These are phyloP conservation scores for Colletotrichum shisoi DNA, from an alignment of 2,329 filamentous ascomycete species.

Conservation along the genomic window DNA sequence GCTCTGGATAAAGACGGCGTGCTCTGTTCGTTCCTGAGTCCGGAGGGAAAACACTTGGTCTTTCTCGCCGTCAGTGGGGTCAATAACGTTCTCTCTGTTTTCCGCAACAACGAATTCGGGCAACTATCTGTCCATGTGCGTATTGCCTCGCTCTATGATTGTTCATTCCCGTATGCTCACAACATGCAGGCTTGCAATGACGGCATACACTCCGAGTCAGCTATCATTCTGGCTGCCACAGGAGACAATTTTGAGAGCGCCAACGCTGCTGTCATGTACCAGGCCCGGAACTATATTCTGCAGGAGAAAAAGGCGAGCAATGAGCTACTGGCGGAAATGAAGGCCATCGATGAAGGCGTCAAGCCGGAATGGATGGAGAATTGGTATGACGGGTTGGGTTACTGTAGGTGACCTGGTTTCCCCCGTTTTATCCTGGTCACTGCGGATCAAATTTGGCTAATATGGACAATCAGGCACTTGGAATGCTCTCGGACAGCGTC, in stretches of 20 bases:
- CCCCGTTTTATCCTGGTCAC: neutral
- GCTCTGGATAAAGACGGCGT: constrained; percentile 79
- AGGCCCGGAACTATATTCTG: constrained; percentile 74
- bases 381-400: constrained; percentile 93
- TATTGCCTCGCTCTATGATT: neutral
- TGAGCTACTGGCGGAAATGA: constrained; percentile 57
- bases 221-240: constrained; percentile 73
- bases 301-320: constrained; percentile 54
- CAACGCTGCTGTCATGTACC: constrained; percentile 83
- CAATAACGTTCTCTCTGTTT: constrained; percentile 72
- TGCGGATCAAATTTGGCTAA: constrained; percentile 20
- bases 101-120: constrained; percentile 71
- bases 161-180: constrained; percentile 31
- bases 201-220: constrained; percentile 60
- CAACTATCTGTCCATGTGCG: constrained; percentile 72
- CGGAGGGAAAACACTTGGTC: constrained; percentile 76
- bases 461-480: constrained; percentile 70
- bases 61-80: constrained; percentile 80
- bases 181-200: constrained; percentile 70
- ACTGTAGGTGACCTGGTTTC: constrained; percentile 64
- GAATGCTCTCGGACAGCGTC: constrained; percentile 86
- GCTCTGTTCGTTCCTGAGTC: constrained; percentile 77
- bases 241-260: constrained; percentile 77
- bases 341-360: constrained; percentile 57
- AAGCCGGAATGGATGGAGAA: constrained; percentile 76